These are phyloP conservation scores for Chlorencoelia australis DNA, from an alignment of 2,329 filamentous ascomycete genomes.

Conservation along the genomic window DNA sequence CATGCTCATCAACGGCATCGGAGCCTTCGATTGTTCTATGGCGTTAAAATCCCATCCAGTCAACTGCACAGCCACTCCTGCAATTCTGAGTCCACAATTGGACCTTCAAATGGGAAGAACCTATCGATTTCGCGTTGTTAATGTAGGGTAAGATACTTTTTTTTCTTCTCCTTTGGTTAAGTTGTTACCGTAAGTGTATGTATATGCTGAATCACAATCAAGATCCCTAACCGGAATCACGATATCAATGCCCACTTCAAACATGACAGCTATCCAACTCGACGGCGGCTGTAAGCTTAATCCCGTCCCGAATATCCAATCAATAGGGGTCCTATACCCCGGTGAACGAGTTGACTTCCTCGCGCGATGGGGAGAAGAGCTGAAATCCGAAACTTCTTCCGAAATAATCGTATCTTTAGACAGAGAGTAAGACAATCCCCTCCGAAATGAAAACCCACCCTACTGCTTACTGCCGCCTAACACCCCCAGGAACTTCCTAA, in stretches of 20 bases:
- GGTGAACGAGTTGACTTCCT: conserved; percentile 35
- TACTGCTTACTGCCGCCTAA: too few relatives aligned
- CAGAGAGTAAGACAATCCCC: too few relatives aligned
- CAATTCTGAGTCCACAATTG: too few relatives aligned
- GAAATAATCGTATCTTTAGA: too few relatives aligned
- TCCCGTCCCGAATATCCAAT: conserved; percentile 20
- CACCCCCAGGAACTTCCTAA: too few relatives aligned
- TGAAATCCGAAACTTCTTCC: too few relatives aligned
- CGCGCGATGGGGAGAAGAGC: too few relatives aligned
- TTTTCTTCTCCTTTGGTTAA: not conserved
- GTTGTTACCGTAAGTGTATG: not conserved
- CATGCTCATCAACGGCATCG: conserved; percentile 36
- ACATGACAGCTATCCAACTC: conserved; percentile 16
- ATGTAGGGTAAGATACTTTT: conserved; percentile 30
- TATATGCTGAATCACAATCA: not conserved
- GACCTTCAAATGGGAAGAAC: too few relatives aligned
- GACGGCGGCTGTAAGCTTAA: conserved; percentile 31
- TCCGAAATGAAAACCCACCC: too few relatives aligned
- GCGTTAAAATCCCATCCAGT: conserved; percentile 35
- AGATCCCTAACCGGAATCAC: conserved; percentile 17
- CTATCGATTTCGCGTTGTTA: conserved; percentile 32
- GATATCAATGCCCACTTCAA: conserved; percentile 8
- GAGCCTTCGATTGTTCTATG: conserved; percentile 35
- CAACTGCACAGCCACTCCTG: too few relatives aligned
- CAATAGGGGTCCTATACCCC: conserved; percentile 29